Evolutionary conservation across 306 rosid genomes (phyloP).

Genomic region (Sindora glabra): DNA sequence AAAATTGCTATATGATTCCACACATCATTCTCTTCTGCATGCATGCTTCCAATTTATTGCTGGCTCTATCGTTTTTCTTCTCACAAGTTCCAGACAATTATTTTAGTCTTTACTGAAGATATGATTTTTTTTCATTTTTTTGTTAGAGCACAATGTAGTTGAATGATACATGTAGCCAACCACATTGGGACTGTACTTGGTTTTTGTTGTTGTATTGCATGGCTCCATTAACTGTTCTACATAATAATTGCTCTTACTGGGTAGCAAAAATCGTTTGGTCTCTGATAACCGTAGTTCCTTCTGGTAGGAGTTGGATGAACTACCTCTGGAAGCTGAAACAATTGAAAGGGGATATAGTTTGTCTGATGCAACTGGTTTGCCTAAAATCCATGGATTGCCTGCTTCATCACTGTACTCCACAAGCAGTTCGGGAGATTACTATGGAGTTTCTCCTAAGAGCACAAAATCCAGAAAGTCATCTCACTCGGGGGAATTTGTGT

Average conservation of each 20-base stretch:
- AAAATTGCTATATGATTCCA: not conserved
- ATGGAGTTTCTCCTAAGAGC: slow-evolving; percentile 66
- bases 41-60: not conserved
- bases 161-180: too few relatives aligned
- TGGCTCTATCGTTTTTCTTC: too few relatives aligned
- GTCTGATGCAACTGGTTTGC: slow-evolving; percentile 81
- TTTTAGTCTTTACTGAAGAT: not conserved
- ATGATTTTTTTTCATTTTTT: not conserved
- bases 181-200: too few relatives aligned
- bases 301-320: slow-evolving; percentile 78
- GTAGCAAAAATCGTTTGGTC: not conserved
- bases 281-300: slow-evolving; percentile 16
- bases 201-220: not conserved
- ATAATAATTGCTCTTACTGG: not conserved
- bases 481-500: slow-evolving; percentile 78
- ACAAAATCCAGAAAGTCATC: slow-evolving; percentile 64
- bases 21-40: not conserved
- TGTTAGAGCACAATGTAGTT: too few relatives aligned
- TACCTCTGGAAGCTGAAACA: slow-evolving; percentile 92
- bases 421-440: slow-evolving; percentile 52
- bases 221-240: not conserved
- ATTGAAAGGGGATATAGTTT: slow-evolving; percentile 80
- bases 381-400: slow-evolving; percentile 79
- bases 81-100: too few relatives aligned
- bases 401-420: slow-evolving; percentile 64